A percentile compares a stretch with the other conserved stretches of the same genome.
Evolutionary conservation across 139 green algal genomes (phyloP).

Genomic region (Picochlorum sp.): DNA sequence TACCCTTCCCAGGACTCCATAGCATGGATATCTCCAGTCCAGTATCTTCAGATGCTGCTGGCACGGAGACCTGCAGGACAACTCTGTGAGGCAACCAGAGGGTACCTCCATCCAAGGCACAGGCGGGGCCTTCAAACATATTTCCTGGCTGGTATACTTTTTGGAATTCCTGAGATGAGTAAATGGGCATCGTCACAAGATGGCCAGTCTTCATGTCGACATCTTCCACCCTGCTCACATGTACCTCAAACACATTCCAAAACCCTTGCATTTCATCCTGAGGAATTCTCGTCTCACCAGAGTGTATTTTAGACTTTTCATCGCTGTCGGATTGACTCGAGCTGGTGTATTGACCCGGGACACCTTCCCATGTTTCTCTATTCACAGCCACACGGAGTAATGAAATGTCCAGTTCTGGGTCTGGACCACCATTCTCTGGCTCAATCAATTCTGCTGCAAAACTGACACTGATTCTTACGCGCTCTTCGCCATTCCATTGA

Average conservation of each 20-base stretch:
- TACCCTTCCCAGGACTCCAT: slow-evolving; percentile 16
- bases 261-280: slow-evolving; percentile 8
- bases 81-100: slow-evolving; percentile 21
- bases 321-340: slow-evolving; percentile 1
- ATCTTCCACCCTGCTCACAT: slow-evolving; percentile 29
- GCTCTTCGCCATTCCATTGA: slow-evolving; percentile 36
- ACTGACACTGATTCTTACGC: slow-evolving; percentile 29
- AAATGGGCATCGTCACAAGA: slow-evolving; percentile 10
- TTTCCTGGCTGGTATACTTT: neutral
- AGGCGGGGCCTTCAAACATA: neutral
- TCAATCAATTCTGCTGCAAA: slow-evolving; percentile 12
- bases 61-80: slow-evolving; percentile 11
- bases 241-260: slow-evolving; percentile 43
- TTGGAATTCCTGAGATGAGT: slow-evolving; percentile 11
- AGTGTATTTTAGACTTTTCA: neutral
- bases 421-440: neutral
- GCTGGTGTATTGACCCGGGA: slow-evolving; percentile 14
- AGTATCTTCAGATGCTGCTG: neutral
- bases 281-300: slow-evolving; percentile 5
- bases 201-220: slow-evolving; percentile 20
- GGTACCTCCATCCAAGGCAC: slow-evolving; percentile 8
- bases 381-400: slow-evolving; percentile 29
- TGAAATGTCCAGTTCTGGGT: slow-evolving; percentile 30
- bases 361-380: slow-evolving; percentile 32
- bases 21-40: slow-evolving; percentile 15